phyloP scores from a whole-genome alignment of 495 filamentous ascomycete species.

The Aspergillus hancockii region DNA sequence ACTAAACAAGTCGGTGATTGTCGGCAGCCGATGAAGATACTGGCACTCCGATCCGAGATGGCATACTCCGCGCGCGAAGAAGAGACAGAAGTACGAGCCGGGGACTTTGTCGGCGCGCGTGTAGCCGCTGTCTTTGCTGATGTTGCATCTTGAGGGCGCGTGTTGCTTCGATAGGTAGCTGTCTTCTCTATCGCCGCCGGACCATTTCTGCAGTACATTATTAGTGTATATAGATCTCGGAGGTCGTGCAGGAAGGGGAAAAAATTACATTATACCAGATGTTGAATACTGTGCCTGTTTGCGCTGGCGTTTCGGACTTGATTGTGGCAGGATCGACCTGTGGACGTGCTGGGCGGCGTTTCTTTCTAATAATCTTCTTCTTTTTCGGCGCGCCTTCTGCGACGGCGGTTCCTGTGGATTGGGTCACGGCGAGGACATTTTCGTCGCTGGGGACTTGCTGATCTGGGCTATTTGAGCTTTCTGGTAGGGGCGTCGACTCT shows the following conservation, averaged over 20 bases:
- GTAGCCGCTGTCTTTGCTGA: conserved; percentile 81
- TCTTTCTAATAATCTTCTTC: conserved; percentile 54
- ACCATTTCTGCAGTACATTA: conserved; percentile 67
- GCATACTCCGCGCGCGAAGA: conserved; percentile 82
- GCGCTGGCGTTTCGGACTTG: conserved; percentile 77
- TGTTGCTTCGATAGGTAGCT: conserved; percentile 75
- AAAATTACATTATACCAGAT: conserved; percentile 73
- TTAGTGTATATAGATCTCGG: neutral
- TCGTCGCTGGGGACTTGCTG: conserved; percentile 19
- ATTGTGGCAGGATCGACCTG: conserved; percentile 85
- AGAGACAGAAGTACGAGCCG: conserved; percentile 89
- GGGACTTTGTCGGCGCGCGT: conserved; percentile 79
- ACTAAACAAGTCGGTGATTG: conserved; percentile 79
- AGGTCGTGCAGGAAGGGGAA: neutral
- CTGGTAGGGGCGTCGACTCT: conserved; percentile 1
- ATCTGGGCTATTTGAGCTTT: neutral
- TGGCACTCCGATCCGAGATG: conserved; percentile 89
- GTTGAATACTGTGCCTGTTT: conserved; percentile 92
- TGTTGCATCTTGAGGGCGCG: conserved; percentile 77
- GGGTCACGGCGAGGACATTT: conserved; percentile 21
- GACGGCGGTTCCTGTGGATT: conserved; percentile 24
- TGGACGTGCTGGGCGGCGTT: conserved; percentile 56
- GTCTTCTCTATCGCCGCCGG: conserved; percentile 91
- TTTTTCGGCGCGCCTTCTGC: conserved; percentile 45
- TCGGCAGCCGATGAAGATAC: conserved; percentile 87